Evolutionary conservation across 352 stramenopile species (phyloP), one percentile per base, ranked within the genome.

Genomic region (Pythium utonaiense): DNA sequence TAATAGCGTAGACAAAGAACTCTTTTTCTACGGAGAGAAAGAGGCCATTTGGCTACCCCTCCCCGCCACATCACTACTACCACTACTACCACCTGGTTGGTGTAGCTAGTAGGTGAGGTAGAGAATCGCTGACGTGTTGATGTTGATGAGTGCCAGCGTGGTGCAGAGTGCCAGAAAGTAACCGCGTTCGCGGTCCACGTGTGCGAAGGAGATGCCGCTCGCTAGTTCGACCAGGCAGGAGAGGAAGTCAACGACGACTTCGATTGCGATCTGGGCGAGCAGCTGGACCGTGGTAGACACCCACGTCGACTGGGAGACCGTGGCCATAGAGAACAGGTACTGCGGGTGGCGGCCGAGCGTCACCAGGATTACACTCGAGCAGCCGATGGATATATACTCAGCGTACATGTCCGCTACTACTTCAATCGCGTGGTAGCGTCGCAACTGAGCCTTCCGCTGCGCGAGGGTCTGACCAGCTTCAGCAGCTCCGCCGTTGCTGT

Each of bases 301-400:
- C 40, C 7, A 25, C 51, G 51, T 48, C 13, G 30, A 54, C 8
- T 13, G 10, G 9, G 34, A 22, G 21, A 27, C 22, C 41, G 27
- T 22, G 24, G 47, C 7, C 12, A 19, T 22, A 24, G 9, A 64
- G 51, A 47, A 25, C n/a, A 51, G 45, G 19, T 62, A 80, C 36
- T 78, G 62, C 9, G 66, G 56, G 19, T 80, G 66, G 33, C 71
- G 42, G 21, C 64, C 57, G 17, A 69, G 77, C 25, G 77, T 60
- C 19, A 73, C 65, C 3, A 72, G 19, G 19, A 80, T 71, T 19
- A 58, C 60, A 31, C 64, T 73, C 3, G 70, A 78, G 47, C 70
- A 80, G 24, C 69, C 64, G 48, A 83, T 74, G 3, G 70, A 69
- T 9, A 80, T 48, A 41, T 79, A 83, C 34, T 83, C 75, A 16